Evolutionary conservation across 2,329 filamentous ascomycete species (phyloP).

Genomic region (Botrytis hyacinthi): DNA sequence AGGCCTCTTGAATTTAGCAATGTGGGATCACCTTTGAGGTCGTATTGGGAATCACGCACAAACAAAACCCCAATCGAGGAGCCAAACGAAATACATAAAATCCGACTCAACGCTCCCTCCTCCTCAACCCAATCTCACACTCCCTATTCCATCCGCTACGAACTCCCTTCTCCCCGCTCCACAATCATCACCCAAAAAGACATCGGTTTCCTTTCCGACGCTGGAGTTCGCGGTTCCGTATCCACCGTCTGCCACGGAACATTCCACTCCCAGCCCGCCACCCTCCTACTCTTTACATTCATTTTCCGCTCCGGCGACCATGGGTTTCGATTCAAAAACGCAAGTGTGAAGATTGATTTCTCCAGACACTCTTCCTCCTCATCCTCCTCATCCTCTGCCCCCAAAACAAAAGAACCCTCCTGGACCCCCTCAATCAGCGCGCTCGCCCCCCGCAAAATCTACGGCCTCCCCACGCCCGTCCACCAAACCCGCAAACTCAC

Average conservation of each 20-base stretch:
- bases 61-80: not conserved
- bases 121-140: not conserved
- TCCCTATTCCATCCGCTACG: not conserved
- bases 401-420: rapidly evolving
- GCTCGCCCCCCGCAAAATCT: slow-evolving; percentile 28
- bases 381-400: not conserved
- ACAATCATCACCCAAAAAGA: slow-evolving; percentile 47
- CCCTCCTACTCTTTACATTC: slow-evolving; percentile 30
- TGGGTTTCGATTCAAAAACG: slow-evolving; percentile 26
- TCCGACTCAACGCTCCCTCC: not conserved
- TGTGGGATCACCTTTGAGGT: too few relatives aligned
- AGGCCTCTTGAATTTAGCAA: too few relatives aligned
- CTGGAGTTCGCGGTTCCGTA: slow-evolving; percentile 26
- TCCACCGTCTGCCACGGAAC: slow-evolving; percentile 26
- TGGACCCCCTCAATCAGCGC: slow-evolving; percentile 10
- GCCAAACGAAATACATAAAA: not conserved
- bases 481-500: slow-evolving; percentile 17
- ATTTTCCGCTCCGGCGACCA: slow-evolving; percentile 32
- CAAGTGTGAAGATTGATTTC: slow-evolving; percentile 25
- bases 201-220: slow-evolving; percentile 44
- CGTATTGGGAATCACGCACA: too few relatives aligned
- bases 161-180: not conserved
- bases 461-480: slow-evolving; percentile 22
- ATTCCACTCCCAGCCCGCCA: slow-evolving; percentile 21
- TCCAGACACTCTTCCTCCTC: slow-evolving; percentile 16